phyloP scores from a whole-genome alignment of 2,329 filamentous ascomycete species.

The Arthrobotrys iridis region DNA sequence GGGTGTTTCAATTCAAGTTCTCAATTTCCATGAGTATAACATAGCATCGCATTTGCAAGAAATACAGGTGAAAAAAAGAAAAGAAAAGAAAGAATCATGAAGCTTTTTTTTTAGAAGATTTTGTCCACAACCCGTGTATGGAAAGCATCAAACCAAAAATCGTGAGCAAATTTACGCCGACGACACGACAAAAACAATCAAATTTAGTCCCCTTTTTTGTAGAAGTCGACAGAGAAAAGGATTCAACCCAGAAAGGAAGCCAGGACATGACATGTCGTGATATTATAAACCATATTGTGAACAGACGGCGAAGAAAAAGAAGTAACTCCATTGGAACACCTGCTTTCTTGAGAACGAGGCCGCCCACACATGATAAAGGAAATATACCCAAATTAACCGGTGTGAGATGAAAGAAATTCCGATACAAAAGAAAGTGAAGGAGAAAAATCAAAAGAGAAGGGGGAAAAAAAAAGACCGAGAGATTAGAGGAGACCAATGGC shows the following conservation, averaged over 20 bases:
- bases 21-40: neutral
- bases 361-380: slow-evolving; percentile 53
- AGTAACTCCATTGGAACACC: slow-evolving; percentile 52
- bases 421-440: slow-evolving; percentile 34
- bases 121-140: slow-evolving; percentile 28
- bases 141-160: neutral
- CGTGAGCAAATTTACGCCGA: slow-evolving; percentile 27
- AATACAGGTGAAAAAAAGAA: neutral
- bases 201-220: slow-evolving; percentile 38
- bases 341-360: slow-evolving; percentile 54
- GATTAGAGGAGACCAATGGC: slow-evolving; percentile 35
- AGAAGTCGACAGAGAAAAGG: slow-evolving; percentile 24
- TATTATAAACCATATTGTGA: slow-evolving; percentile 48
- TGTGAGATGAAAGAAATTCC: slow-evolving; percentile 45
- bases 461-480: slow-evolving; percentile 19
- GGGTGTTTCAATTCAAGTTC: slow-evolving; percentile 4
- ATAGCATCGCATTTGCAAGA: neutral
- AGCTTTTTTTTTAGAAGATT: slow-evolving; percentile 38
- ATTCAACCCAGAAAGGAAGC: slow-evolving; percentile 51
- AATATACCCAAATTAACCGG: slow-evolving; percentile 54
- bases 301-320: slow-evolving; percentile 21
- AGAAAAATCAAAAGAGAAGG: slow-evolving; percentile 25
- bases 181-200: slow-evolving; percentile 14
- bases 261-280: slow-evolving; percentile 45
- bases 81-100: neutral